These are phyloP conservation scores for Exophiala sp. DNA, from an alignment of 2,329 filamentous ascomycete species.

Conservation along the genomic window DNA sequence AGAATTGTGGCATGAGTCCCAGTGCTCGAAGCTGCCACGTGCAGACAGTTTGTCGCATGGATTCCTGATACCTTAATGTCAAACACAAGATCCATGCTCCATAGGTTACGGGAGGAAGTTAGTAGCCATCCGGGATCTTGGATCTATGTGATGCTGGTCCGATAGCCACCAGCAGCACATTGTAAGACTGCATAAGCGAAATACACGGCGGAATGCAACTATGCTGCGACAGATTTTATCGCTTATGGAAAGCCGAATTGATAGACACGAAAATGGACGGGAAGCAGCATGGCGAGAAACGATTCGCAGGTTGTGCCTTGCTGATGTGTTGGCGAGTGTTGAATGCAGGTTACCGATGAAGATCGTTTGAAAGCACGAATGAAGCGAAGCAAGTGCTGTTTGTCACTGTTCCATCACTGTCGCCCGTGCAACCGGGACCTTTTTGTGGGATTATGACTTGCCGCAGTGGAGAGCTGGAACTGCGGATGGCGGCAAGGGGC, in stretches of 20 bases:
- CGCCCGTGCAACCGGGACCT: conserved; percentile 9
- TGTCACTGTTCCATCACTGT: conserved; percentile 7
- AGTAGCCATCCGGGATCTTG: no score
- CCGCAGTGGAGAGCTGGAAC: conserved; percentile 1
- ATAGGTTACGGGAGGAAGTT: no score
- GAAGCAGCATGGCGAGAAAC: neutral
- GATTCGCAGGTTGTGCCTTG: conserved; percentile 10
- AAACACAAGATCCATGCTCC: no score
- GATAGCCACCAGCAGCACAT: no score
- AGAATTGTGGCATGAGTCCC: neutral
- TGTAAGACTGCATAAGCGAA: no score
- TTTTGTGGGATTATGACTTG: neutral
- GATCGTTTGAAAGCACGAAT: conserved; percentile 7
- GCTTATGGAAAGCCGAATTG: neutral
- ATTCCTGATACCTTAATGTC: no score
- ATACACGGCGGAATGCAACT: no score
- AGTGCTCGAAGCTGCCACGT: no score
- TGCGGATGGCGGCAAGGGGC: conserved; percentile 20
- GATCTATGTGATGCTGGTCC: no score
- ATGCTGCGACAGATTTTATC: no score
- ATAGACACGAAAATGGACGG: neutral
- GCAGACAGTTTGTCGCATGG: no score
- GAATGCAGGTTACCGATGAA: conserved; percentile 4
- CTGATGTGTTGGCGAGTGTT: conserved; percentile 20
- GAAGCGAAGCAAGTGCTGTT: conserved; percentile 10